These are phyloP conservation scores for Trichophyton benhamiae DNA, from an alignment of 2,329 filamentous ascomycete species.

Conservation along the genomic window DNA sequence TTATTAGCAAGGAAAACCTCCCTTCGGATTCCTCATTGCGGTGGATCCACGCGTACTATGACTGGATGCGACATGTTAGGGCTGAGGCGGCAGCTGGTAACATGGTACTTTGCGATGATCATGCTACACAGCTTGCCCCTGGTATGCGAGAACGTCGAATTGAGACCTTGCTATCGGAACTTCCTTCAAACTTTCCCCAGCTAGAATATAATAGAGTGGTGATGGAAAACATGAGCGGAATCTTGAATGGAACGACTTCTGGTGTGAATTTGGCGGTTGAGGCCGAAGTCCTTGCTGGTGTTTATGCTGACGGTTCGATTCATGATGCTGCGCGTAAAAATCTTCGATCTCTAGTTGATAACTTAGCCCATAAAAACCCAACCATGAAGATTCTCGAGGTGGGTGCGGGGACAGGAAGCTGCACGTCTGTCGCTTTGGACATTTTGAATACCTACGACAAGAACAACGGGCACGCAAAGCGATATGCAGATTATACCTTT, in stretches of 20 bases:
- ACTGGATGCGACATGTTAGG: background rate
- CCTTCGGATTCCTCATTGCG: background rate
- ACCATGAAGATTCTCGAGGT: slow-evolving; percentile 9
- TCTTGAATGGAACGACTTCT: background rate
- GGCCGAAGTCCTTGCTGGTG: background rate
- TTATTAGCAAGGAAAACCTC: background rate
- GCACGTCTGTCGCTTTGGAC: background rate
- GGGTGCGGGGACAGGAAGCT: slow-evolving; percentile 6
- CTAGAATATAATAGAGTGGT: background rate
- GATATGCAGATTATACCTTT: slow-evolving; percentile 7
- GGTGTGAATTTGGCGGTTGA: background rate
- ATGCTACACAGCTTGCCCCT: background rate
- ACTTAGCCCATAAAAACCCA: slow-evolving; percentile 2
- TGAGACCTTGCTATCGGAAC: background rate
- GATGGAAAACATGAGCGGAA: background rate
- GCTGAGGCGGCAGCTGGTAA: background rate
- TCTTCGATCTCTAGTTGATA: background rate
- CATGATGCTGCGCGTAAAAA: background rate
- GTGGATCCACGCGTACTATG: background rate
- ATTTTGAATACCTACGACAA: background rate
- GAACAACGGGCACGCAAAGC: background rate
- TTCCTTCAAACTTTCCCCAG: background rate
- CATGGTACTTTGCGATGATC: background rate
- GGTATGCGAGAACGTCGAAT: background rate
- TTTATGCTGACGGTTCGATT: background rate